A percentile compares a stretch with the other conserved stretches of the same genome.
phyloP scores from a whole-genome alignment of 2,329 filamentous ascomycete species.

The Epichloe glyceriae region DNA sequence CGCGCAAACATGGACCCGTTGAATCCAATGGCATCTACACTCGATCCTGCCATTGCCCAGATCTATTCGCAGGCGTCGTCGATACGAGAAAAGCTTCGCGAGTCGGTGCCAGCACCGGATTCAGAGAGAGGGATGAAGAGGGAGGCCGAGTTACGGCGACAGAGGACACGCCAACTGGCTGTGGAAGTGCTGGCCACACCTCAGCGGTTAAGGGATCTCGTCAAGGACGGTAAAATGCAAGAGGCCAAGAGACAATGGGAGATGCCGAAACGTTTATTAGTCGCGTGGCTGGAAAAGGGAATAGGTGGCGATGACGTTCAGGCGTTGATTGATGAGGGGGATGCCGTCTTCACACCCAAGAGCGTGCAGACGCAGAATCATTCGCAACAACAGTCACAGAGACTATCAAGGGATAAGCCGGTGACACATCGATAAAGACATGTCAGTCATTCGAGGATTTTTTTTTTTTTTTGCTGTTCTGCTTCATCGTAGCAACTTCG shows the following conservation, averaged over 20 bases:
- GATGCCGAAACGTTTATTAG: conserved; percentile 36
- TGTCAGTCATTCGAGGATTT: too few relatives aligned
- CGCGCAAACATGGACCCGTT: conserved; percentile 68
- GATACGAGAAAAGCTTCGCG: conserved; percentile 39
- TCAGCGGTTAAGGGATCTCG: conserved; percentile 41
- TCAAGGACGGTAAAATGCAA: conserved; percentile 44
- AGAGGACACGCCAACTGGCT: conserved; percentile 42
- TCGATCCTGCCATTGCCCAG: conserved; percentile 60
- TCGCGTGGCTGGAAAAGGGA: conserved; percentile 40
- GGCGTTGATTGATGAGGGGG: conserved; percentile 40
- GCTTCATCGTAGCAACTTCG: too few relatives aligned
- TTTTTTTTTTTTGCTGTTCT: too few relatives aligned
- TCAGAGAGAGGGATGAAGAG: conserved; percentile 24
- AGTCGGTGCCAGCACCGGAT: conserved; percentile 33
- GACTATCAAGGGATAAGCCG: conserved; percentile 9
- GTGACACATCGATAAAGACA: background rate
- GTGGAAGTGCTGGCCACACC: conserved; percentile 50
- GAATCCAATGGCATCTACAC: conserved; percentile 58
- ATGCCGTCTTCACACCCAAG: conserved; percentile 28
- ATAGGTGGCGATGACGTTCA: conserved; percentile 42
- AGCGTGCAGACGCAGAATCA: conserved; percentile 6
- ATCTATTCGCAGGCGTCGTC: conserved; percentile 51
- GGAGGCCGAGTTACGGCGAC: conserved; percentile 20
- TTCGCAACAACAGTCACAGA: background rate
- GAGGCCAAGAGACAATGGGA: conserved; percentile 48